A percentile compares a stretch with the other conserved stretches of the same genome.
phyloP scores from a whole-genome alignment of 129 eudicot genomes.

The Gnaphalium uliginosum region DNA sequence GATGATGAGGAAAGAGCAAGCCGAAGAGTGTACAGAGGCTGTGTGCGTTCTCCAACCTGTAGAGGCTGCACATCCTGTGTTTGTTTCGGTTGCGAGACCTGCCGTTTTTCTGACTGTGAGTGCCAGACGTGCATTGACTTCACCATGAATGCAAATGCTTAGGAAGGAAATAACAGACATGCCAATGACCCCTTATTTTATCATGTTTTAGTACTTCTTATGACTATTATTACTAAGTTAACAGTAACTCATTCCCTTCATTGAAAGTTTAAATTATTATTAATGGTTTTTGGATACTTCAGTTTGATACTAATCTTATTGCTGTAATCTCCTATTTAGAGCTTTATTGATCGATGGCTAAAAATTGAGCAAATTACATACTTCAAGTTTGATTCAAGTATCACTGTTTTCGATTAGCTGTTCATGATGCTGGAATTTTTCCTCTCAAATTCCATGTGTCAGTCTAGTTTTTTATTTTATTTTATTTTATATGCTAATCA shows the following conservation, averaged over 20 bases:
- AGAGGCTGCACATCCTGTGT: slow-evolving; percentile 82
- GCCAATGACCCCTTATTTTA: background rate
- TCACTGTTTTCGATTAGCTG: too few species aligned
- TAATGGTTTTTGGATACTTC: background rate
- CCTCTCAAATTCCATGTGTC: too few species aligned
- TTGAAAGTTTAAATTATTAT: background rate
- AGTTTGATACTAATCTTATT: too few species aligned
- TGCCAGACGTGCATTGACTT: slow-evolving; percentile 75
- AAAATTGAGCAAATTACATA: too few species aligned
- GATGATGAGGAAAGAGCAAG: slow-evolving; percentile 83
- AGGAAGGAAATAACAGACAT: background rate
- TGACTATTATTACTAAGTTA: background rate
- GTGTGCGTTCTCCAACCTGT: slow-evolving; percentile 59
- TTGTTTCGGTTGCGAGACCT: slow-evolving; percentile 70
- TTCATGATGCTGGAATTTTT: too few species aligned
- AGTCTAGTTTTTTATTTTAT: too few species aligned
- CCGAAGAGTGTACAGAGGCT: slow-evolving; percentile 66
- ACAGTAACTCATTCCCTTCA: background rate
- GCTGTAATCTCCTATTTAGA: too few species aligned
- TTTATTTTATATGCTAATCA: too few species aligned
- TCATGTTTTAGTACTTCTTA: slow-evolving; percentile 11
- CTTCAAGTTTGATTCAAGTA: too few species aligned
- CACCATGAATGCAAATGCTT: slow-evolving; percentile 49
- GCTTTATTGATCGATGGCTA: too few species aligned
- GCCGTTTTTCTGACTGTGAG: slow-evolving; percentile 69